Percentiles rank a stretch among this genome's conserved stretches.
Evolutionary conservation across 2,329 filamentous ascomycete species (phyloP).

Genomic region (Colletotrichum viniferum): DNA sequence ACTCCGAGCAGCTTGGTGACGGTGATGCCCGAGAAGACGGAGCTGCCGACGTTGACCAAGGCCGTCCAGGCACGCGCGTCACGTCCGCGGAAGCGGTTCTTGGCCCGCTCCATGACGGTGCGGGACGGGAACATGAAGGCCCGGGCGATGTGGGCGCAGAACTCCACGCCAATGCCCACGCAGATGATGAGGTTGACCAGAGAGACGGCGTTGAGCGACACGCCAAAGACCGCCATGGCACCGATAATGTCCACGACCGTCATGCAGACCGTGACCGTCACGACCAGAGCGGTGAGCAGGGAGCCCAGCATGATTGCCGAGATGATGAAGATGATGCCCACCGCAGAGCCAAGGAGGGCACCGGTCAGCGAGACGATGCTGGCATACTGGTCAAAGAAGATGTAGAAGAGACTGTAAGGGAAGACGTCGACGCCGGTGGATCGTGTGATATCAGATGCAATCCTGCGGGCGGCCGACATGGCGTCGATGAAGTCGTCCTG

Average conservation of each 20-base stretch:
- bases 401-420: conserved; percentile 96
- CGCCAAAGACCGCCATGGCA: conserved; percentile 86
- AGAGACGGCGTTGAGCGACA: conserved; percentile 93
- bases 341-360: conserved; percentile 78
- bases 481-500: conserved; percentile 93
- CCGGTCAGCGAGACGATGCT: conserved; percentile 81
- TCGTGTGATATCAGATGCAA: conserved; percentile 75
- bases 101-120: conserved; percentile 80
- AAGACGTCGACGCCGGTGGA: conserved; percentile 83
- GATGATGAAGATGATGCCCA: conserved; percentile 84
- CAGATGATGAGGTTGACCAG: conserved; percentile 97
- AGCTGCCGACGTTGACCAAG: conserved; percentile 91
- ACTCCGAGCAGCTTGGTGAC: conserved; percentile 95
- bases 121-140: conserved; percentile 94
- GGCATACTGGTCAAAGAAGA: conserved; percentile 98
- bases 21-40: conserved; percentile 95
- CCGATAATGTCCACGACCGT: conserved; percentile 93
- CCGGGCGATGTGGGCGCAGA: conserved; percentile 94
- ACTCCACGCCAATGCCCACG: conserved; percentile 95
- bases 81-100: conserved; percentile 76
- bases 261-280: conserved; percentile 90
- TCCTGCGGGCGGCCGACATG: conserved; percentile 87
- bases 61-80: conserved; percentile 92
- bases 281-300: conserved; percentile 77
- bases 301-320: conserved; percentile 85